A percentile compares a stretch with the other conserved stretches of the same genome.
Conservation (phyloP, 1,284 basidiomycete genomes). For the Butyriboletus appendiculatus region DNA sequence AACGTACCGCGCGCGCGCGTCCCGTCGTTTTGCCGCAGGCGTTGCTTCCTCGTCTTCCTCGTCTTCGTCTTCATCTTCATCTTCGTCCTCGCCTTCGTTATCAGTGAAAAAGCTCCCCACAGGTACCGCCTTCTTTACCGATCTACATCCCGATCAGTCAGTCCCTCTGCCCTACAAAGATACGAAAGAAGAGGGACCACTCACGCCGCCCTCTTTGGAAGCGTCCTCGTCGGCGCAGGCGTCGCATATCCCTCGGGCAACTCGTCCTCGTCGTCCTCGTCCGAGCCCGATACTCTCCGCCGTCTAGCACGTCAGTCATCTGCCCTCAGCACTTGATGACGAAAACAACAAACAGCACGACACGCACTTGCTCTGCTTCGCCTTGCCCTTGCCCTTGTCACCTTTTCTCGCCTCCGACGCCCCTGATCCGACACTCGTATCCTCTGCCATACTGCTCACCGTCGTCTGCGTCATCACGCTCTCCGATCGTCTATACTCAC, state of each 20-base stretch:
- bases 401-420: constrained; percentile 26
- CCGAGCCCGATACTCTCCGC: constrained; percentile 48
- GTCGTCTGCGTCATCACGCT: constrained; percentile 44
- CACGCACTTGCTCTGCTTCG: constrained; percentile 40
- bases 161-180: background rate
- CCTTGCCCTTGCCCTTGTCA: constrained; percentile 30
- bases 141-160: constrained; percentile 24
- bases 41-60: constrained; percentile 33
- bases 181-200: constrained; percentile 12
- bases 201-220: constrained; percentile 49
- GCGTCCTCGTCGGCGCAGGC: constrained; percentile 37
- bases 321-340: background rate
- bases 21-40: constrained; percentile 11
- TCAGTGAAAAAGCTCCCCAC: constrained; percentile 34
- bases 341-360: background rate
- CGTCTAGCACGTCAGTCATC: constrained; percentile 32
- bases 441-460: constrained; percentile 33
- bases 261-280: constrained; percentile 33
- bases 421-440: constrained; percentile 26
- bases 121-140: constrained; percentile 37
- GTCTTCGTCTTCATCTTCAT: constrained; percentile 44
- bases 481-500: constrained; percentile 42
- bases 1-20: constrained; percentile 9
- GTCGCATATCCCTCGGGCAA: constrained; percentile 31
- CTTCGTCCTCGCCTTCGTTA: constrained; percentile 44